These are phyloP conservation scores for Elongisporangium anandrum DNA, from an alignment of 352 stramenopile genomes.

Conservation along the genomic window DNA sequence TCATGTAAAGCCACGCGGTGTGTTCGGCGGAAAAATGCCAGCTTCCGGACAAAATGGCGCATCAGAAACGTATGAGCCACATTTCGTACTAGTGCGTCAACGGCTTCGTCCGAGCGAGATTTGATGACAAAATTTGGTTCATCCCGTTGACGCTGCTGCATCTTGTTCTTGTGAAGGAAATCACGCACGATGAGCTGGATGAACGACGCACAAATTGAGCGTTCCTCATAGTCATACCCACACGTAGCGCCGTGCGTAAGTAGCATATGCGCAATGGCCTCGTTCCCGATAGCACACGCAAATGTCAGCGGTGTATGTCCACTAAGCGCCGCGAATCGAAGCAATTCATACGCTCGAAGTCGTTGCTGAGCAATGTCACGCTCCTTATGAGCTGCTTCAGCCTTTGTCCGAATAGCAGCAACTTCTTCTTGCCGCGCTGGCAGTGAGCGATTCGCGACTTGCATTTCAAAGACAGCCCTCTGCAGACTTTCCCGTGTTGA, in stretches of 20 bases:
- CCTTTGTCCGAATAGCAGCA: conserved; percentile 19
- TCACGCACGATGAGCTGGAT: conserved; percentile 58
- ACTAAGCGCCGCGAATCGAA: conserved; percentile 53
- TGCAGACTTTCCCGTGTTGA: conserved; percentile 29
- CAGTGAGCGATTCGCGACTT: conserved; percentile 59
- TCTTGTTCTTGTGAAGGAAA: conserved; percentile 29
- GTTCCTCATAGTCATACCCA: conserved; percentile 43
- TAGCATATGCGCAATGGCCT: conserved; percentile 70
- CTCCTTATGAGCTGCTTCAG: conserved; percentile 29
- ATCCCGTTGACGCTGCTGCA: conserved; percentile 8
- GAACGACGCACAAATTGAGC: conserved; percentile 50
- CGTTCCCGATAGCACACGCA: conserved; percentile 60
- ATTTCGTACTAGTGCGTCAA: conserved; percentile 48
- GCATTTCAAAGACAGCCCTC: conserved; percentile 45
- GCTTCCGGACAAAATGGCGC: conserved; percentile 39
- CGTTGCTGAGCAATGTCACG: conserved; percentile 38
- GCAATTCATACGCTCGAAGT: conserved; percentile 38
- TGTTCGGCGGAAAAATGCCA: conserved; percentile 43
- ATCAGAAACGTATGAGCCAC: conserved; percentile 62
- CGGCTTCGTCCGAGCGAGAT: conserved; percentile 34
- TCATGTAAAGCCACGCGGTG: conserved; percentile 73
- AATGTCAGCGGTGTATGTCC: conserved; percentile 73
- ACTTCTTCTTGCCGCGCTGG: conserved; percentile 65
- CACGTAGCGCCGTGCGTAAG: conserved; percentile 48
- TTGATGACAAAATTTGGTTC: conserved; percentile 7